Percentiles rank a stretch among this genome's conserved stretches.
Evolutionary conservation across 2,329 filamentous ascomycete genomes (phyloP).

Genomic region (Botrytis squamosa): DNA sequence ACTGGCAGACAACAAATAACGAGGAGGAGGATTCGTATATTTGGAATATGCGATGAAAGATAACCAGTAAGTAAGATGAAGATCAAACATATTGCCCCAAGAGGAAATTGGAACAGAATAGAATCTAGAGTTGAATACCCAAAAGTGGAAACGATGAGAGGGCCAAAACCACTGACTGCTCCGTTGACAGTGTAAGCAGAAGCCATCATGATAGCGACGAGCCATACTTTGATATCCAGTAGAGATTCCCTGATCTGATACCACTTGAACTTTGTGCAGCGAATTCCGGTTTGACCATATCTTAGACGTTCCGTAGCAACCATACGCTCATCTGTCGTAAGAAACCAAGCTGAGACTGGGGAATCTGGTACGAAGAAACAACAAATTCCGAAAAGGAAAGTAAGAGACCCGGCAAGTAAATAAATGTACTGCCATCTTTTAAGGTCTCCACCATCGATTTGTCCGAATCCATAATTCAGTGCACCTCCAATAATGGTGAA

Average conservation of each 20-base stretch:
- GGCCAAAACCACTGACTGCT: conserved; percentile 68
- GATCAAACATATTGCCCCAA: conserved; percentile 66
- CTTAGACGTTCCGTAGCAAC: conserved; percentile 64
- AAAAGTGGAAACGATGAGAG: conserved; percentile 70
- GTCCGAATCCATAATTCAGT: conserved; percentile 67
- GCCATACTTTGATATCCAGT: conserved; percentile 61
- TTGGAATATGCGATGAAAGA: conserved; percentile 57
- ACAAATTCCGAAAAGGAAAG: conserved; percentile 61
- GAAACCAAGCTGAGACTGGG: conserved; percentile 67
- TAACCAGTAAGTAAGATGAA: conserved; percentile 66
- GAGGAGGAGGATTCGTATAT: conserved; percentile 65
- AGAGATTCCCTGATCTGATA: conserved; percentile 58
- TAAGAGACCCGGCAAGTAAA: conserved; percentile 46
- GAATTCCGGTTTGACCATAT: conserved; percentile 61
- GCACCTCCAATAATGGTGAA: conserved; percentile 63
- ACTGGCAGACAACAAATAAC: conserved; percentile 68
- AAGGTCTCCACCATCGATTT: conserved; percentile 54
- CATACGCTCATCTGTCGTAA: conserved; percentile 60
- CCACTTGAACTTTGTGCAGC: conserved; percentile 59
- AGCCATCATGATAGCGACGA: conserved; percentile 67
- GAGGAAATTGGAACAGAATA: conserved; percentile 73
- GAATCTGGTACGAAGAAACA: conserved; percentile 67
- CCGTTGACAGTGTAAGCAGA: conserved; percentile 71
- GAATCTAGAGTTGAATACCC: conserved; percentile 62
- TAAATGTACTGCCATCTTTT: conserved; percentile 69